Evolutionary conservation across 1,284 basidiomycete species (phyloP), one percentile per base, ranked within the genome.

Genomic region (Heterobasidion occidentale): DNA sequence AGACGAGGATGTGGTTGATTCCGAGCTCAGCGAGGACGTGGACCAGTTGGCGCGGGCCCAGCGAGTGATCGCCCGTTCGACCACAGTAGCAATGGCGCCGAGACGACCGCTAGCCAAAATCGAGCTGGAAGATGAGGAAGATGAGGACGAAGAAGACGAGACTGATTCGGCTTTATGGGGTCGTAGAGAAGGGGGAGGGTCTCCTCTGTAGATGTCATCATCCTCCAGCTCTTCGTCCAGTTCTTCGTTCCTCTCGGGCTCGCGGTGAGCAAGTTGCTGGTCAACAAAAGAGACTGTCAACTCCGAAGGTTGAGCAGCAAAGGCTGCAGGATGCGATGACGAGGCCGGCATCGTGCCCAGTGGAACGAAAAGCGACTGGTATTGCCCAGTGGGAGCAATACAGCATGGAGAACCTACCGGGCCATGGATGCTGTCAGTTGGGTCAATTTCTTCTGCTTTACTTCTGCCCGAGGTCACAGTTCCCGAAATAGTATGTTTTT

Each of bases 171-270:
- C 57, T 17, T 70, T 67, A 42, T 67, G 62, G 34, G 67, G 64
- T 47, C 66, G 64, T 19, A 67, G 65, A 15, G 67, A 63, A 7
- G 69, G 67, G 36, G 71, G 73, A 2, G 69, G 74, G 27, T 72
- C 72, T n/a, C 84, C 85, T 58, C 85, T 77, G 64, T 84, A 87
- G 56, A 88, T 85, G 64, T 83, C 72, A 58, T 73, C 64, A 20
- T 73, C 67, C 20, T 56, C 46, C 6, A 12, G 11, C 7, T 51
- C 49, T 9, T 27, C 42, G 3, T 6, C 17, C 12, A 3, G 33
- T 17, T 36, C 12, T 4, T 15, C 7, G 17, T 44, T 50, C 52
- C 14, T 51, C 42, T 36, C 54, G 49, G 42, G 56, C 11, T 44
- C 1, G 1, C 52, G 52, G 17, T 44, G 50, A n/a, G n/a, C 19